phyloP scores from a whole-genome alignment of 345 rosid species.

The Euclidium syriacum region DNA sequence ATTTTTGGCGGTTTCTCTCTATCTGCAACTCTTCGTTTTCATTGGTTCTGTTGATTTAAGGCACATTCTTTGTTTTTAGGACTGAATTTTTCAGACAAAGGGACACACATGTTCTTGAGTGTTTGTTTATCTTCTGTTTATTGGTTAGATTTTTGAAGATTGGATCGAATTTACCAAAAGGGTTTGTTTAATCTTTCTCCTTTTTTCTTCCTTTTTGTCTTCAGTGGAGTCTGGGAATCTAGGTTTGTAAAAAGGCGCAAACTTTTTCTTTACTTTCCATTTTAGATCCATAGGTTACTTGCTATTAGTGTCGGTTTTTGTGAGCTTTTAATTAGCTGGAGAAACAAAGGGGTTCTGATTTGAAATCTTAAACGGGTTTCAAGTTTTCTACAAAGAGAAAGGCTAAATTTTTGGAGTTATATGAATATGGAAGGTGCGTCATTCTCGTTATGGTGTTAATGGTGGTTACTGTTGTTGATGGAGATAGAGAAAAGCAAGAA shows the following conservation, averaged over 20 bases:
- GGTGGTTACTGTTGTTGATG: conserved; percentile 29
- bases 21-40: conserved; percentile 7
- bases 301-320: background rate
- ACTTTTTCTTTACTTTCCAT: background rate
- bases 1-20: conserved; percentile 23
- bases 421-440: conserved; percentile 44
- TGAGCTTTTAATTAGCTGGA: conserved; percentile 39
- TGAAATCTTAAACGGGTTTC: conserved; percentile 24
- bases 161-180: conserved; percentile 27
- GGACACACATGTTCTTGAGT: conserved; percentile 15
- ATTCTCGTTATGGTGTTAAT: conserved; percentile 28
- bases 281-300: conserved; percentile 25
- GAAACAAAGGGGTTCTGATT: conserved; percentile 18
- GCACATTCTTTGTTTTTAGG: conserved; percentile 16
- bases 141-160: conserved; percentile 20
- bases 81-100: conserved; percentile 22
- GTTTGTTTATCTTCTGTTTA: conserved; percentile 19
- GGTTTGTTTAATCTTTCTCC: background rate
- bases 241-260: conserved; percentile 27
- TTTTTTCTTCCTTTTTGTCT: conserved; percentile 9
- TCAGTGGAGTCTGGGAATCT: conserved; percentile 28
- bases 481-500: conserved; percentile 14
- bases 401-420: conserved; percentile 27
- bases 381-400: conserved; percentile 30
- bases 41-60: conserved; percentile 25